Conservation (phyloP, 2,329 filamentous ascomycete species). For the Beauveria sp. region DNA sequence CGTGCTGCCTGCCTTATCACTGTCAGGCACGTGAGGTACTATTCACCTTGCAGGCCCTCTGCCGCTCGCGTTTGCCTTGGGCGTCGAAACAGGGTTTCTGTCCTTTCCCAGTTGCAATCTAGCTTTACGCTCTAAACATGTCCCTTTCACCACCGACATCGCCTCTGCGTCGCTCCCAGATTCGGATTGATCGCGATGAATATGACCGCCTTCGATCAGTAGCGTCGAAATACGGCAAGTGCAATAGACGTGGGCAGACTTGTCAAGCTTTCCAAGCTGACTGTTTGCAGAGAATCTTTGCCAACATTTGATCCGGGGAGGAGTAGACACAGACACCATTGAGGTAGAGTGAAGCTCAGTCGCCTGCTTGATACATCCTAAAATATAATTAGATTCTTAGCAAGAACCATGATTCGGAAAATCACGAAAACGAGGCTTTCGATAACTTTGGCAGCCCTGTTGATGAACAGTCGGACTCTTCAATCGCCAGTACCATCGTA, state of each 20-base stretch:
- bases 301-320: conserved; percentile 41
- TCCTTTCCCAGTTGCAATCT: not conserved
- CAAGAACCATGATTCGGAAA: not conserved
- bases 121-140: not conserved
- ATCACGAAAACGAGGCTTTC: not conserved
- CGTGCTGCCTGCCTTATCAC: conserved; percentile 3
- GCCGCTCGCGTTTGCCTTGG: not conserved
- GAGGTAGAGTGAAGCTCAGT: conserved; percentile 27
- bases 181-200: conserved; percentile 4
- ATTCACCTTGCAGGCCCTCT: conserved; percentile 3
- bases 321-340: conserved; percentile 39
- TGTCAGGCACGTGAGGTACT: conserved; percentile 7
- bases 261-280: not conserved
- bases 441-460: not conserved
- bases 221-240: conserved; percentile 9
- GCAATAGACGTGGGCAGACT: not conserved
- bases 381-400: conserved; percentile 8
- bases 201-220: conserved; percentile 4
- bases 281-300: conserved; percentile 31
- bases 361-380: not conserved
- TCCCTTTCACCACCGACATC: not conserved
- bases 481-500: not conserved
- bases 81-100: not conserved
- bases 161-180: conserved; percentile 2
- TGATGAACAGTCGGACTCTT: not conserved